Evolutionary conservation across 2,329 filamentous ascomycete species (phyloP).

Genomic region (Xylaria sp.): DNA sequence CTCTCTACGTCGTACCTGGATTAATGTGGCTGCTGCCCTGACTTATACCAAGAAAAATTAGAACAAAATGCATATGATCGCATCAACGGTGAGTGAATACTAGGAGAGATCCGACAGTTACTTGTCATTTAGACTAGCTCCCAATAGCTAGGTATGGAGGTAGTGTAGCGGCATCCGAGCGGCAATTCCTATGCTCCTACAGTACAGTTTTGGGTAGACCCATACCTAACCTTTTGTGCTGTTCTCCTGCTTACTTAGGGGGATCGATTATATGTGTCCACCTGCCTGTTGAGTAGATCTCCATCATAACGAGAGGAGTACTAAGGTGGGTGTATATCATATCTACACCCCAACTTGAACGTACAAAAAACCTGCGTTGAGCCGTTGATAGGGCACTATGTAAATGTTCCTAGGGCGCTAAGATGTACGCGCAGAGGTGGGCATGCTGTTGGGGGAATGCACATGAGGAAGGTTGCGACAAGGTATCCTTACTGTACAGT

Average conservation of each 20-base stretch:
- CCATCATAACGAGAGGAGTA: slow-evolving; percentile 1
- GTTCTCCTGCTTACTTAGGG: background rate
- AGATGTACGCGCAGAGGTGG: slow-evolving; percentile 1
- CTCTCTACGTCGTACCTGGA: background rate
- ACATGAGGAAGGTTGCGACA: slow-evolving; percentile 5
- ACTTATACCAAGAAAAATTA: background rate
- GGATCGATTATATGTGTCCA: slow-evolving; percentile 15
- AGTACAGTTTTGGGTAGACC: background rate
- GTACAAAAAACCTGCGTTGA: background rate
- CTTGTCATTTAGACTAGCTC: background rate
- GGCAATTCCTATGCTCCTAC: slow-evolving; percentile 8
- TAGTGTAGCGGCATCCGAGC: slow-evolving; percentile 13
- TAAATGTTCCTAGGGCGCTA: background rate
- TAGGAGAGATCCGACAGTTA: slow-evolving; percentile 5
- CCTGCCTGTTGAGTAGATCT: slow-evolving; percentile 24
- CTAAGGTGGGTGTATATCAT: background rate
- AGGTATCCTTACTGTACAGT: slow-evolving; percentile 4
- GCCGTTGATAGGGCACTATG: slow-evolving; percentile 11
- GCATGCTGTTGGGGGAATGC: background rate
- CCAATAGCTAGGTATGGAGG: slow-evolving; percentile 10
- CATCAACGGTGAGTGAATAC: background rate
- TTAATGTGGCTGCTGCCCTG: background rate
- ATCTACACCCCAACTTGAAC: background rate
- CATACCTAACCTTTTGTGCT: slow-evolving; percentile 6
- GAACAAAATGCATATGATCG: background rate